Evolutionary conservation across 768 basidiomycete species (phyloP).

Genomic region (Suillus spraguei): DNA sequence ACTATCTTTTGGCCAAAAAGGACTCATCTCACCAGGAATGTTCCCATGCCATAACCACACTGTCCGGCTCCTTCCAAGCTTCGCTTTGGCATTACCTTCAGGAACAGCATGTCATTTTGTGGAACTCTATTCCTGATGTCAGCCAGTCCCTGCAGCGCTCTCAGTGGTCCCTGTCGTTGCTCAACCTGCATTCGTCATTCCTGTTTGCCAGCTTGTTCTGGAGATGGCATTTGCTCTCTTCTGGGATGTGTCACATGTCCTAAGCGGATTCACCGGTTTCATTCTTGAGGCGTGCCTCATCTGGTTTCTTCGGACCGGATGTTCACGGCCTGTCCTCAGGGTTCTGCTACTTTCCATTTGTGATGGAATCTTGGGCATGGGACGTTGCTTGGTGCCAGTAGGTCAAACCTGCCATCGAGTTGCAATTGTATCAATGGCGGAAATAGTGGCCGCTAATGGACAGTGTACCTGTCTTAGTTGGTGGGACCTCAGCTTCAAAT

Average conservation of each 20-base stretch:
- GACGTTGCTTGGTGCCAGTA: constrained; percentile 60
- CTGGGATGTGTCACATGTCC: constrained; percentile 75
- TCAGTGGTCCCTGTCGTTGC: constrained; percentile 56
- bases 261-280: constrained; percentile 71
- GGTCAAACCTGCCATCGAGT: constrained; percentile 54
- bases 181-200: constrained; percentile 72
- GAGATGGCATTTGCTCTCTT: constrained; percentile 71
- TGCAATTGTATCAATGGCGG: constrained; percentile 86
- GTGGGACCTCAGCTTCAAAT: constrained; percentile 71
- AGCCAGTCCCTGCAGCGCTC: constrained; percentile 61
- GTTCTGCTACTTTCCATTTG: constrained; percentile 71
- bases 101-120: constrained; percentile 75
- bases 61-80: too few species aligned
- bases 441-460: constrained; percentile 65
- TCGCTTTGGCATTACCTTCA: too few species aligned
- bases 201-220: constrained; percentile 77
- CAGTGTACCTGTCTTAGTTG: constrained; percentile 77
- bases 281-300: constrained; percentile 78
- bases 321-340: constrained; percentile 75
- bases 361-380: constrained; percentile 77
- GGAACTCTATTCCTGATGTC: constrained; percentile 79
- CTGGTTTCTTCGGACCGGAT: constrained; percentile 73
- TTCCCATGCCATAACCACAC: too few species aligned
- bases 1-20: too few species aligned
- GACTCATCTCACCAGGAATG: too few species aligned